Conservation (phyloP, 2,329 filamentous ascomycete species). For the Diaporthe caulivora region DNA sequence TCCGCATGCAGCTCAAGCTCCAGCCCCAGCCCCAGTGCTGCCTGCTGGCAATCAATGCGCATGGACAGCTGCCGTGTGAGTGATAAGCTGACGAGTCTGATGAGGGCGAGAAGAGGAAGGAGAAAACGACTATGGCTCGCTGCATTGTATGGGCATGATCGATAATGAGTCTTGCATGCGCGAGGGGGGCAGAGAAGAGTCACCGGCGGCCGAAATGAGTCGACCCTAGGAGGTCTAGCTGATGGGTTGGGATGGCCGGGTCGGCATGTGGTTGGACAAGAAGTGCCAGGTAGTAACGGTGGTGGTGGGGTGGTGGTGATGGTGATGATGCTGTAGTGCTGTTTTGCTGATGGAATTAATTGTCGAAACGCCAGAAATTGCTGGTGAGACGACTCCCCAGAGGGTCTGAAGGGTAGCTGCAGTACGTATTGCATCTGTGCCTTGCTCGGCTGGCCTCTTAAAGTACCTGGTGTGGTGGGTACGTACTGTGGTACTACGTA, state of each 20-base stretch:
- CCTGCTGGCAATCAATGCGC: slow-evolving; percentile 6
- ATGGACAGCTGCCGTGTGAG: slow-evolving; percentile 2
- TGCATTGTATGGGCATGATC: not conserved
- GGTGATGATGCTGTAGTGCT: not conserved
- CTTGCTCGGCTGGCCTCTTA: not conserved
- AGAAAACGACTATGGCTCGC: not conserved
- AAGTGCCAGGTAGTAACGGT: not conserved
- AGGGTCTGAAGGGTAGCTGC: no score
- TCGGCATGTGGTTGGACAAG: slow-evolving; percentile 21
- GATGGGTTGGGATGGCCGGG: slow-evolving; percentile 27
- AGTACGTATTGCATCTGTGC: slow-evolving; percentile 1
- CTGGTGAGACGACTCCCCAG: slow-evolving; percentile 8
- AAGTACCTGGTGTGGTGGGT: not conserved
- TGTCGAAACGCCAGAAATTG: not conserved
- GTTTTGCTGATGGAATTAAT: not conserved
- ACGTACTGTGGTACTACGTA: not conserved
- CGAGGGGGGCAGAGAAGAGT: not conserved
- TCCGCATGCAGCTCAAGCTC: not conserved
- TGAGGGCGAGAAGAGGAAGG: not conserved
- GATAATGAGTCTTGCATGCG: not conserved
- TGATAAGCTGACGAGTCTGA: not conserved
- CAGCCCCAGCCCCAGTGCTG: not conserved
- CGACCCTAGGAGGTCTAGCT: slow-evolving; percentile 25
- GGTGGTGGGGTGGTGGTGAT: not conserved
- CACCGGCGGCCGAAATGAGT: slow-evolving; percentile 33